phyloP scores from a whole-genome alignment of 1,284 basidiomycete genomes.

The Trichosporon sp. region DNA sequence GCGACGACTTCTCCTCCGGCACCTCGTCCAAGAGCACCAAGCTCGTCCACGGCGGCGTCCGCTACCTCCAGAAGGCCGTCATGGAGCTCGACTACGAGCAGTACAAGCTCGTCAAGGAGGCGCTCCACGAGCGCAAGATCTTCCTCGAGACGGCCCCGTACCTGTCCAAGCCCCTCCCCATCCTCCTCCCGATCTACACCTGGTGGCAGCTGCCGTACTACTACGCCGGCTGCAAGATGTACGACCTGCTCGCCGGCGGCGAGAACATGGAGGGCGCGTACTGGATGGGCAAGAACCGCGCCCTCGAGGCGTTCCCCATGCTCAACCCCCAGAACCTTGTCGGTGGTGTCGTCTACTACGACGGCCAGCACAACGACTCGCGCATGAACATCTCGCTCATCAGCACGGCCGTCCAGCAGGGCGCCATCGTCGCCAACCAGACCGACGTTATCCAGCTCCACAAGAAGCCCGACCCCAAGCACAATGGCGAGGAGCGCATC shows the following conservation, averaged over 20 bases:
- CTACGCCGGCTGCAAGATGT: conserved; percentile 92
- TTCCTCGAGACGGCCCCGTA: conserved; percentile 97
- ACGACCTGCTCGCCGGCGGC: conserved; percentile 89
- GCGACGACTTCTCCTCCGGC: conserved; percentile 87
- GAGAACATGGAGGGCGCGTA: conserved; percentile 97
- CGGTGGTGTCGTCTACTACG: conserved; percentile 94
- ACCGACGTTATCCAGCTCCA: conserved; percentile 76
- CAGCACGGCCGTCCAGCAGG: conserved; percentile 90
- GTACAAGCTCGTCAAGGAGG: conserved; percentile 93
- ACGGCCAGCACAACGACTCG: conserved; percentile 97
- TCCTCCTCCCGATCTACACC: conserved; percentile 53
- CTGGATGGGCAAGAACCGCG: conserved; percentile 87
- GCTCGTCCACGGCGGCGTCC: conserved; percentile 93
- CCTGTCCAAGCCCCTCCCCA: conserved; percentile 80
- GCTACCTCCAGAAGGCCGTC: conserved; percentile 94
- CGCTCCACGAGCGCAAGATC: conserved; percentile 84
- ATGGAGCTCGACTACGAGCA: conserved; percentile 93
- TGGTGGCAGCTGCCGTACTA: conserved; percentile 98
- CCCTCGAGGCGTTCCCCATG: conserved; percentile 70
- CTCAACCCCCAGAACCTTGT: conserved; percentile 90
- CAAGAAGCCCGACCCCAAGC: conserved; percentile 57
- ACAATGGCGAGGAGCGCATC: conserved; percentile 59
- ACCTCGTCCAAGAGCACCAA: conserved; percentile 97
- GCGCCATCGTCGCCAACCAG: conserved; percentile 86
- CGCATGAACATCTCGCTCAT: conserved; percentile 95